Base-by-base conservation (phyloP, 2,329 filamentous ascomycete genomes). In the Epichloe aotearoae region DNA sequence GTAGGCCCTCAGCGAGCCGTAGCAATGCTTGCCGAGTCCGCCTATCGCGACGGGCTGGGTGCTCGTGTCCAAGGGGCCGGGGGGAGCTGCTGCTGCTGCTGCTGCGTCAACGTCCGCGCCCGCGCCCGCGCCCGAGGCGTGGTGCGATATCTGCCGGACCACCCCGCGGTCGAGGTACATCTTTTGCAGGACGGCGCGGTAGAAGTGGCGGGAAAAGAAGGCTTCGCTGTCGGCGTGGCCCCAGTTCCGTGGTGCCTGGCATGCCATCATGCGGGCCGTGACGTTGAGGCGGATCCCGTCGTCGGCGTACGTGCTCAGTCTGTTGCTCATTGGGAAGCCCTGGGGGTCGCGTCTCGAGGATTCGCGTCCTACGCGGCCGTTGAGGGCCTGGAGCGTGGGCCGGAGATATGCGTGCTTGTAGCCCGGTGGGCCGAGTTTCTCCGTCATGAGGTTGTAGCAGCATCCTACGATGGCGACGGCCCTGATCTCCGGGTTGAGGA, bases 391-490 rank as follows among this genome's bases (percentile, higher is more conserved):
- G 63, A 84, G 59, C 48, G 73, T 81, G 3, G 86, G 84, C 8
- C 89, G 83, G 37, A 91, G 76, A 46, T 81, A 79, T 1, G 88
- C 84, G 19, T 88, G 76, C 65, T 96, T 95, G 72, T 87, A 91
- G 0, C 88, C 89, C 17, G 88, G 85, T 2, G 89, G 87, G 0
- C 88, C 87, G 12, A 96, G 78, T 52, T 87, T 82, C 68, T 97
- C 93, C 0, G 91, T 96, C 58, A 97, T 72, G 5, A 97, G 80
- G 61, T 98, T 98, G 74, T 98, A 97, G 74, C 93, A 98, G 72
- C 93, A 98, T 45, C 93, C 93, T 53, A 98, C 88, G 63, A 98
- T 90, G 52, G 91, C 91, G 20, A 97, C 84, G n/a, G 89, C 88
- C 34, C 82, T 80, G 50, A 97, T 90, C 4, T 82, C 79, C 0